Percentiles rank a stretch among this genome's conserved stretches.
phyloP scores from a whole-genome alignment of 345 rosid species.

The Nasturtium officinale region DNA sequence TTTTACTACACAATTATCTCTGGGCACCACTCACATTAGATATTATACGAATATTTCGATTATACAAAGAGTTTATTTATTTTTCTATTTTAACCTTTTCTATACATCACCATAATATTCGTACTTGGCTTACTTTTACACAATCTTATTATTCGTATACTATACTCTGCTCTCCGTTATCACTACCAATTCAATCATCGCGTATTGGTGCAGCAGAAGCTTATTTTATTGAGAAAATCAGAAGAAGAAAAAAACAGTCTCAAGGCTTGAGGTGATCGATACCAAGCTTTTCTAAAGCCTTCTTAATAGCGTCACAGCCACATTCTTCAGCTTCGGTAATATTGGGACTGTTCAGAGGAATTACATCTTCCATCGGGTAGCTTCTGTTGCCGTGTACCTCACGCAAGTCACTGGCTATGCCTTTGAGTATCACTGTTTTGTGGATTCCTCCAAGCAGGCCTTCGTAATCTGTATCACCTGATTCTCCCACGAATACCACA shows the following conservation, averaged over 20 bases:
- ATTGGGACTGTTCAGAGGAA: constrained; percentile 54
- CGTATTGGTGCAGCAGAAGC: constrained; percentile 9
- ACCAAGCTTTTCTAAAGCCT: constrained; percentile 38
- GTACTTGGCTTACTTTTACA: background rate
- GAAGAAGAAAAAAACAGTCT: constrained; percentile 1
- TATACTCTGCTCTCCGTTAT: background rate
- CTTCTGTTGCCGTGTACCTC: constrained; percentile 55
- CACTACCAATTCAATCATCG: background rate
- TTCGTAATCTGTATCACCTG: constrained; percentile 81
- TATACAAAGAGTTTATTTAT: background rate
- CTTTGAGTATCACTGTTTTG: constrained; percentile 57
- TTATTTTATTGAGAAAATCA: background rate
- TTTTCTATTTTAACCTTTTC: background rate
- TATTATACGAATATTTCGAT: no score
- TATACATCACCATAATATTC: background rate
- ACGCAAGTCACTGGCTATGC: constrained; percentile 49
- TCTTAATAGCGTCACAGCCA: constrained; percentile 32
- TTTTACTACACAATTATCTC: background rate
- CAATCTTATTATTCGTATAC: constrained; percentile 13
- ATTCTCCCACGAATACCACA: constrained; percentile 68
- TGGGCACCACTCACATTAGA: background rate
- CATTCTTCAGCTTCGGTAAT: constrained; percentile 44
- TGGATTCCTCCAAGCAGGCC: constrained; percentile 72
- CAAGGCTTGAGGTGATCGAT: constrained; percentile 27
- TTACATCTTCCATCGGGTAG: constrained; percentile 68